Base-by-base conservation (phyloP, 139 green algal genomes). In the Asterochloris erici region DNA sequence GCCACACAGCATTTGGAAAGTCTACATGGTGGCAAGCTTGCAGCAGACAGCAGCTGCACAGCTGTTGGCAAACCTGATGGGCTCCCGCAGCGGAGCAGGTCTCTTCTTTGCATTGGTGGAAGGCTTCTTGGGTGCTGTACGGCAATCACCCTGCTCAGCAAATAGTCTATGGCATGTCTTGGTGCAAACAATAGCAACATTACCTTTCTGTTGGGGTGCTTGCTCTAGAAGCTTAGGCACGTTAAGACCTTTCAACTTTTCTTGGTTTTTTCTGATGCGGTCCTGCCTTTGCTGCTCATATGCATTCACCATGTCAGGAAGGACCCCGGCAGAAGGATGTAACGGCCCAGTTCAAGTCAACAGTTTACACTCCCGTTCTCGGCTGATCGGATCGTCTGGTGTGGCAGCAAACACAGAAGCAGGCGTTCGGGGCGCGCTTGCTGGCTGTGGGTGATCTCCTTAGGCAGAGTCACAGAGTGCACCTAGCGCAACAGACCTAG, bases 211-310 rank as follows among this genome's bases (percentile, higher is more conserved):
- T 54, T 54, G 38, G 68, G 76, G 76, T 29, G 68, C 54, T 60
- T 61, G 76, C 24, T 68, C 14, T 21, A 80, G n/a, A n/a, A n/a
- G 24, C 54, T 69, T 70, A 13, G 76, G 76, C 11, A 80, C 76
- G 47, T 80, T 80, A n/a, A 80, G 24, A 13, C 60, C 1, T 62
- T 80, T 61, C 23, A 80, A 21, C 60, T 80, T n/a, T 27, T 80
- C 11, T 38, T n/a, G 60, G 23, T 80, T 80, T 9, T 62, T 61
- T 6, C 60, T 62, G 26, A 80, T 80, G 14, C 76, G 60, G n/a
- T 80, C 76, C 12, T 80, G 60, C 38, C 76, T 24, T 23, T 80
- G 76, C 0, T 62, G 76, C 24, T 80, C 76, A 70, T 80, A 80
- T 0, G 68, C 76, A 54, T 54, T 54, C 38, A 54, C 38, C 38